phyloP scores from a whole-genome alignment of 495 filamentous ascomycete genomes.

The Hypoxylon perforatum region DNA sequence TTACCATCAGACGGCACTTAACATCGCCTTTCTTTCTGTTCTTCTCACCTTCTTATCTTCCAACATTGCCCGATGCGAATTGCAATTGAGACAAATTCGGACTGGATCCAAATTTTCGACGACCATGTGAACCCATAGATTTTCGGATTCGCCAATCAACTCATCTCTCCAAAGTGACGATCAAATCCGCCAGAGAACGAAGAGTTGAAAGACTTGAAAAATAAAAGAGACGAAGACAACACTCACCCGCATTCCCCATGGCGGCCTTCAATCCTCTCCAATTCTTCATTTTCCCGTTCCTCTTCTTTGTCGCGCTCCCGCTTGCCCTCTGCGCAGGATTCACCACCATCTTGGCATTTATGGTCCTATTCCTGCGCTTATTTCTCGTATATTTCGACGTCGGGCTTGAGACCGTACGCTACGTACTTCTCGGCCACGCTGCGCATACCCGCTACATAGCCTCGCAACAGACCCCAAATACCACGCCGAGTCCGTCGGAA shows the following conservation, averaged over 20 bases:
- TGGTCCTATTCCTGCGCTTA: constrained; percentile 72
- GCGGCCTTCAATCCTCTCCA: constrained; percentile 59
- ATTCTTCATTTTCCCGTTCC: constrained; percentile 68
- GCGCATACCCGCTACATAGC: constrained; percentile 34
- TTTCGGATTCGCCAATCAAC: constrained; percentile 10
- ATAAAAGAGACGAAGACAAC: neutral
- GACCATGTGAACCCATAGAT: constrained; percentile 28
- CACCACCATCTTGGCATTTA: constrained; percentile 74
- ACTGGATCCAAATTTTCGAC: neutral
- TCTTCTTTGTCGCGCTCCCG: constrained; percentile 74
- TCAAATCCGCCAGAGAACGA: neutral
- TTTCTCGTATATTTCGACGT: constrained; percentile 77
- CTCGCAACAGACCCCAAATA: constrained; percentile 20
- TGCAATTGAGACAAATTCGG: constrained; percentile 6
- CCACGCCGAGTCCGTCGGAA: constrained; percentile 12
- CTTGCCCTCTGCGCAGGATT: constrained; percentile 74
- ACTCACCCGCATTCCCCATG: constrained; percentile 46
- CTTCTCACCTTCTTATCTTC: neutral
- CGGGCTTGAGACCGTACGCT: constrained; percentile 55
- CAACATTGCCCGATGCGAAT: constrained; percentile 5
- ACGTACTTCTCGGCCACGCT: constrained; percentile 41
- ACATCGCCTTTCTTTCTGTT: neutral
- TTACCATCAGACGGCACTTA: constrained; percentile 15
- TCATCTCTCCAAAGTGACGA: constrained; percentile 10
- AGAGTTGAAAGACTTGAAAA: too few species aligned